These are phyloP conservation scores for Furcasterigmium sp. DNA, from an alignment of 2,329 filamentous ascomycete species.

Conservation along the genomic window DNA sequence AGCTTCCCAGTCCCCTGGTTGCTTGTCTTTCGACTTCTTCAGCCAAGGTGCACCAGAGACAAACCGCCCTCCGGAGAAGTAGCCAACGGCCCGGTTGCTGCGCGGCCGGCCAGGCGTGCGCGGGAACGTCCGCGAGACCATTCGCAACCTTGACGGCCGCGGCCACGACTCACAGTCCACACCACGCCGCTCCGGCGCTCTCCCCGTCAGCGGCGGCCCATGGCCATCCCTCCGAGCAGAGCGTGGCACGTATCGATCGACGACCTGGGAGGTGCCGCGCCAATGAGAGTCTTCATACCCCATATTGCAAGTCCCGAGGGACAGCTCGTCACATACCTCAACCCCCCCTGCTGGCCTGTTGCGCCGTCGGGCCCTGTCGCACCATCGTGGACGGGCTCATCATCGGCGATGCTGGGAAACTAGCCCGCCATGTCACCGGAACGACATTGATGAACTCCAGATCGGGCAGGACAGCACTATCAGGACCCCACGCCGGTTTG, in stretches of 20 bases:
- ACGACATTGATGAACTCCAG: neutral
- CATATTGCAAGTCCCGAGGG: neutral
- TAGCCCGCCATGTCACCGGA: neutral
- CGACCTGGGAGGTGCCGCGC: neutral
- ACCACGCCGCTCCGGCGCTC: too few relatives aligned
- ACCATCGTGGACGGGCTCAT: too few relatives aligned
- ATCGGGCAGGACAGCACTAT: neutral
- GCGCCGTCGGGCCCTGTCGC: too few relatives aligned
- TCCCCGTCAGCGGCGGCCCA: too few relatives aligned
- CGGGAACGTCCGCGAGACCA: too few relatives aligned
- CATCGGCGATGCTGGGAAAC: neutral
- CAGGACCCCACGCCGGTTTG: neutral
- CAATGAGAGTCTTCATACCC: neutral
- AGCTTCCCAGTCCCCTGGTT: neutral
- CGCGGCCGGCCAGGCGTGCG: too few relatives aligned
- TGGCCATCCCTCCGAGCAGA: too few relatives aligned
- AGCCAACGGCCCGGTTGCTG: neutral
- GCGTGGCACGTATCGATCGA: too few relatives aligned
- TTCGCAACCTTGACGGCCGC: too few relatives aligned
- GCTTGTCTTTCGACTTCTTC: neutral
- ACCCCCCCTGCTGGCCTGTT: neutral
- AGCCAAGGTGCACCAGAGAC: too few relatives aligned
- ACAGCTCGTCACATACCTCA: neutral
- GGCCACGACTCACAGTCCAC: too few relatives aligned
- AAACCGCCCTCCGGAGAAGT: neutral